Evolutionary conservation across 257 asterid species (phyloP), one percentile per base, ranked within the genome.

Genomic region (Eucommia ulmoides): DNA sequence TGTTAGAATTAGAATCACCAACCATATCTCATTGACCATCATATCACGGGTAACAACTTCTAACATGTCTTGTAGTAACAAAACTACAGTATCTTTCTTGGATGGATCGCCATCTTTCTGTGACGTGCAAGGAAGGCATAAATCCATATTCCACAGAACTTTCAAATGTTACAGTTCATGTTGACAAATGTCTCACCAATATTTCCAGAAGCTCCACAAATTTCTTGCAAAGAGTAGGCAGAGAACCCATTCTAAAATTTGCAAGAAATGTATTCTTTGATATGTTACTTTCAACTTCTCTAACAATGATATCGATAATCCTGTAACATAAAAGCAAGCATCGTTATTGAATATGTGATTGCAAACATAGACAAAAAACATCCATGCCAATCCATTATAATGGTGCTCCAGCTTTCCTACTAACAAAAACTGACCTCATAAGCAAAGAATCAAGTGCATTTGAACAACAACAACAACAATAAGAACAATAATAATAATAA

Each of bases 21-120:
- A 91, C 98, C 92, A 82, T 59, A 62, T 81, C 72, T 91, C 96
- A 45, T 73, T 83, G 62, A 75, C 84, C 92, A 91, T 83, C 89
- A 91, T 91, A 67, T 91, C 98, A 26, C 92, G 87, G 61, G 92
- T 83, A 54, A 86, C 86, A 41, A 91, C 76, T 74, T 91, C 96
- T 59, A 86, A 54, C 88, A 91, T 85, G 74, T 91, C 98, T 69
- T 91, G 98, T 68, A 91, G 79, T 71, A 82, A 63, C 55, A 91
- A 60, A 63, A 91, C 98, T 66, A 86, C 93, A 35, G 62, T 65
- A 46, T 78, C 83, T 78, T 74, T 81, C 81, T 67, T 71, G 68
- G 93, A 64, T 50, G 88, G 85, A 53, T 91, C 80, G 22, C 71
- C 70, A 41, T 74, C 83, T 74, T 74, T 83, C 98, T 91, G 93